A percentile compares a stretch with the other conserved stretches of the same genome.
Evolutionary conservation across 2,329 filamentous ascomycete species (phyloP).

Genomic region (Colletotrichum caudatum): DNA sequence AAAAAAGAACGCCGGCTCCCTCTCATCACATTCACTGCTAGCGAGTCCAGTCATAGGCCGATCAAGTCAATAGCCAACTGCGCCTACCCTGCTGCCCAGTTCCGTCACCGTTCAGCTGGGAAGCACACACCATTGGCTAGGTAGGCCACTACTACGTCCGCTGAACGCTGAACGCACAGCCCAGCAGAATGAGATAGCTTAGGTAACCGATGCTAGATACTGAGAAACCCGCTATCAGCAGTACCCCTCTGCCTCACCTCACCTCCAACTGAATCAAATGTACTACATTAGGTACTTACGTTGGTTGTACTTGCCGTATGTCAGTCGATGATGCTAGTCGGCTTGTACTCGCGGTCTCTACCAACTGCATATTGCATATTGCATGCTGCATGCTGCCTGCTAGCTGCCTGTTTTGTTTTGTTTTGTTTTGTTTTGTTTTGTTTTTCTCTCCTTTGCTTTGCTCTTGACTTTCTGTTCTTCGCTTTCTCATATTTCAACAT

Average conservation of each 20-base stretch:
- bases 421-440: background rate
- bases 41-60: slow-evolving; percentile 21
- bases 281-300: background rate
- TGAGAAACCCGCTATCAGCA: slow-evolving; percentile 31
- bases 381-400: background rate
- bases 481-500: background rate
- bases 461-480: background rate
- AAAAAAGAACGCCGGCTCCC: slow-evolving; percentile 38
- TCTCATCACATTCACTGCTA: slow-evolving; percentile 18
- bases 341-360: background rate
- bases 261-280: slow-evolving; percentile 14
- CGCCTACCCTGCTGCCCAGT: slow-evolving; percentile 10
- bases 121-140: slow-evolving; percentile 13
- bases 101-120: slow-evolving; percentile 33
- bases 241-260: slow-evolving; percentile 17
- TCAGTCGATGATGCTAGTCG: background rate
- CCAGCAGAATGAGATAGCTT: background rate
- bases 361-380: background rate
- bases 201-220: slow-evolving; percentile 14
- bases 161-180: slow-evolving; percentile 15
- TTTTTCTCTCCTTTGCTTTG: background rate
- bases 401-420: background rate
- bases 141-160: slow-evolving; percentile 6
- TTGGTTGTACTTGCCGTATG: background rate
- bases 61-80: slow-evolving; percentile 21